phyloP scores from a whole-genome alignment of 2,329 filamentous ascomycete genomes.

The Lomentospora prolificans region DNA sequence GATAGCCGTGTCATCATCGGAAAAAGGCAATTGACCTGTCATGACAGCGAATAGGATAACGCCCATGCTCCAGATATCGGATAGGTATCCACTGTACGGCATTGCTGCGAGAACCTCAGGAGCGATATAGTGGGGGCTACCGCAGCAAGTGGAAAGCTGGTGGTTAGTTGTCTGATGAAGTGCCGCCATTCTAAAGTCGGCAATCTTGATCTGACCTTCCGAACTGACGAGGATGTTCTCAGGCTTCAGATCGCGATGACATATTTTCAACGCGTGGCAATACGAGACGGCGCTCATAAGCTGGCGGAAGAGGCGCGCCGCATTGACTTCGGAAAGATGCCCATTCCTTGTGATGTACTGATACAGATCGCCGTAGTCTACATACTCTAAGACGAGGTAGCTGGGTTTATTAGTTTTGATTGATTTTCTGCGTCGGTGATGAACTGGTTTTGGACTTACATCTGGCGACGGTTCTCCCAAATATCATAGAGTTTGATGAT shows the following conservation, averaged over 20 bases:
- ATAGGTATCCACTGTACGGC: slow-evolving; percentile 72
- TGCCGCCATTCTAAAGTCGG: slow-evolving; percentile 97
- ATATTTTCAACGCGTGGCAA: slow-evolving; percentile 90
- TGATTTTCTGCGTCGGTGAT: background rate
- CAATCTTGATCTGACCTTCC: slow-evolving; percentile 75
- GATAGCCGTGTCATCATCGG: slow-evolving; percentile 50
- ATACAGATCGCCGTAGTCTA: slow-evolving; percentile 72
- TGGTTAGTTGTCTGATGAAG: slow-evolving; percentile 71
- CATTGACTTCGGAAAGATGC: slow-evolving; percentile 67
- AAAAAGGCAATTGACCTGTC: slow-evolving; percentile 75
- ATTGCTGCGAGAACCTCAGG: slow-evolving; percentile 76
- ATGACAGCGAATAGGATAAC: slow-evolving; percentile 85
- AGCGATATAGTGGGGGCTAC: slow-evolving; percentile 92
- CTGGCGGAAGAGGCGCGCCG: slow-evolving; percentile 80
- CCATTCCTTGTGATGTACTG: slow-evolving; percentile 70
- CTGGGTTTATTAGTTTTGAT: slow-evolving; percentile 34
- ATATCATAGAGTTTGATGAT: slow-evolving; percentile 93
- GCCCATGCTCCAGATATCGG: slow-evolving; percentile 91
- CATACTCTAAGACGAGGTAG: slow-evolving; percentile 89
- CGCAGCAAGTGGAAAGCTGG: slow-evolving; percentile 79
- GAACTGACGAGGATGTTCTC: slow-evolving; percentile 88
- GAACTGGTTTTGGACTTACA: slow-evolving; percentile 47
- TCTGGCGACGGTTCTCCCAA: slow-evolving; percentile 92
- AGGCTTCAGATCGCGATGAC: slow-evolving; percentile 90
- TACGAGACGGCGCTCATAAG: slow-evolving; percentile 88